Conservation (phyloP, 805 yeast species). For the Kodamaea leandrae region DNA sequence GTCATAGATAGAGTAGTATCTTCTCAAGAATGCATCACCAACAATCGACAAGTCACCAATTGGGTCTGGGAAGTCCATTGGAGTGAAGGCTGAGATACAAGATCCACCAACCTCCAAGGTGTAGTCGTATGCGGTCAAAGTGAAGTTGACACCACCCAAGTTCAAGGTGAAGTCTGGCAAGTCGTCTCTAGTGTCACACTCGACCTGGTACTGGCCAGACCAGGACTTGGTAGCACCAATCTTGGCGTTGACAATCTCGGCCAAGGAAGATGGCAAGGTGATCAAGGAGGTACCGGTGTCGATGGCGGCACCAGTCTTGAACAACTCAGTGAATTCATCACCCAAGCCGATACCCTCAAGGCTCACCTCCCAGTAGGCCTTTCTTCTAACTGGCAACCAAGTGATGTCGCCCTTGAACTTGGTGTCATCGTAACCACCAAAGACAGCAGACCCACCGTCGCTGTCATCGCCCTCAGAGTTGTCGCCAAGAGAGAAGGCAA, state of each 20-base stretch:
- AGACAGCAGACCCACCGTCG: slow-evolving; percentile 88
- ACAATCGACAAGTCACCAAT: slow-evolving; percentile 94
- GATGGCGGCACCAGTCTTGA: slow-evolving; percentile 90
- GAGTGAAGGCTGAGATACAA: slow-evolving; percentile 94
- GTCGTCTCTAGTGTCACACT: slow-evolving; percentile 78
- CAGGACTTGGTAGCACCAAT: slow-evolving; percentile 97
- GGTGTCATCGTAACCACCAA: slow-evolving; percentile 87
- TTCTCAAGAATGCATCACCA: slow-evolving; percentile 97
- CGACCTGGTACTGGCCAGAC: slow-evolving; percentile 95
- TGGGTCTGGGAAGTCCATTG: slow-evolving; percentile 96
- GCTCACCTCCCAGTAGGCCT: slow-evolving; percentile 99
- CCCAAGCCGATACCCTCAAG: slow-evolving; percentile 91
- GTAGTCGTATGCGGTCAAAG: slow-evolving; percentile 86
- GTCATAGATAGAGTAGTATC: slow-evolving; percentile 91
- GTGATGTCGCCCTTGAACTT: slow-evolving; percentile 80
- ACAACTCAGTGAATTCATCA: slow-evolving; percentile 81
- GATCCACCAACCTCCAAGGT: slow-evolving; percentile 92
- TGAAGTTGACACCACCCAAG: slow-evolving; percentile 87
- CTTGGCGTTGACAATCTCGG: slow-evolving; percentile 91
- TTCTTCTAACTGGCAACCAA: slow-evolving; percentile 97
- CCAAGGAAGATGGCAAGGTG: slow-evolving; percentile 91
- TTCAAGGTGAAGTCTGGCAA: slow-evolving; percentile 92
- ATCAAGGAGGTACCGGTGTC: slow-evolving; percentile 98
- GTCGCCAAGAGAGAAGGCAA: slow-evolving; percentile 90
- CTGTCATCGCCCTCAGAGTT: slow-evolving; percentile 55